Evolutionary conservation across 768 basidiomycete species (phyloP), one percentile per base, ranked within the genome.

Genomic region (Tylopilus sp.): DNA sequence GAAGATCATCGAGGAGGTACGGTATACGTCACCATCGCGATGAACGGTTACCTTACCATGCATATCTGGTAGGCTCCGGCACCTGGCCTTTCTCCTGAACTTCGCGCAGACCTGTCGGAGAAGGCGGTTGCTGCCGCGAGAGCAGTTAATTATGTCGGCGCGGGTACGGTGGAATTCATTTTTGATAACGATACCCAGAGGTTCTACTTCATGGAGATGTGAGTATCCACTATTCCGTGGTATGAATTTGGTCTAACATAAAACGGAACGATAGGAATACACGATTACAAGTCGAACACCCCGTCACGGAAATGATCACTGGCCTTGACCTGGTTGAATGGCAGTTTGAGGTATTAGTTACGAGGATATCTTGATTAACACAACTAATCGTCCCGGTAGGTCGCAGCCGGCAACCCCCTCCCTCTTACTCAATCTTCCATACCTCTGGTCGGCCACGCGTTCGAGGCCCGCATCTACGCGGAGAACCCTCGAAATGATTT

Each of bases 191-290:
- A 94, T 66, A 89, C 88, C 9, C 72, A 81, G 51, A 78, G 83
- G 54, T 96, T 96, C 69, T 97, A 86, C 64, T 97, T 97, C 66
- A 95, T 95, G 93, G 94, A 97, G 71, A 96, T 96, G 91, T 86
- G 59, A 48, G 86, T 64, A 24, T 22, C 42, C 12, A 13, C 12
- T 13, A 30, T n/a, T 31, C 47, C 19, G 0, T 26, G 42, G 28
- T 17, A 24, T 12, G 24, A 21, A 16, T 22, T n/a, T 5, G 24
- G 37, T 24, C 46, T 49, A 17, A 58, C 36, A 10, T 21, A n/a
- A n/a, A n/a, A n/a, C n/a, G 21, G 3, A 10, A 52, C 24, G 29
- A 10, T 37, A 90, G 88, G 89, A 92, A 92, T 61, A 91, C 89
- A 12, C 79, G 89, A 33, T 65, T 92, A 38, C 91, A 92, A 71